Percentiles rank a stretch among this genome's conserved stretches.
Evolutionary conservation across 2,329 filamentous ascomycete species (phyloP).

Genomic region (Didymella pinodella): DNA sequence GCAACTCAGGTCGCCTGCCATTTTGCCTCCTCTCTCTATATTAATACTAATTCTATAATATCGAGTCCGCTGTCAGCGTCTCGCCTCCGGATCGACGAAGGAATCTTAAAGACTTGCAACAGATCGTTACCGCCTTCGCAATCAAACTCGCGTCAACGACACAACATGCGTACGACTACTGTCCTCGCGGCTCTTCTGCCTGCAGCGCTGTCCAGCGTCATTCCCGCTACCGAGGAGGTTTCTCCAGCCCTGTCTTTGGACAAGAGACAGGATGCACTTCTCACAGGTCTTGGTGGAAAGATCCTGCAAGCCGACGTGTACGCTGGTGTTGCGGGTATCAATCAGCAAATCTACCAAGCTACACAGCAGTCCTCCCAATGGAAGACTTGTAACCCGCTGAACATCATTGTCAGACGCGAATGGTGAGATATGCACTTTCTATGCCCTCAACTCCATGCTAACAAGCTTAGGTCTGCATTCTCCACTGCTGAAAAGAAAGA

Average conservation of each 20-base stretch:
- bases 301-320: slow-evolving; percentile 34
- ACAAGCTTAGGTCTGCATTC: slow-evolving; percentile 34
- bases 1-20: not conserved
- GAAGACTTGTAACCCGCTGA: slow-evolving; percentile 50
- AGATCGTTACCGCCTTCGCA: not conserved
- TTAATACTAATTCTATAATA: slow-evolving; percentile 1
- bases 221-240: not conserved
- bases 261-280: not conserved
- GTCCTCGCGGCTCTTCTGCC: not conserved
- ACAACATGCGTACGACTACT: not conserved
- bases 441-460: not conserved
- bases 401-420: slow-evolving; percentile 53
- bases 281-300: slow-evolving; percentile 24
- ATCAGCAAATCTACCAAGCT: slow-evolving; percentile 40
- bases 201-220: not conserved
- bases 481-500: slow-evolving; percentile 37
- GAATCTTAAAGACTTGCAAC: not conserved
- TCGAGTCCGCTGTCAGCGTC: not conserved
- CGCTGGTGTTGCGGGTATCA: slow-evolving; percentile 34
- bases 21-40: not conserved
- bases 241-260: not conserved
- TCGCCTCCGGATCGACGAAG: not conserved
- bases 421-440: not conserved
- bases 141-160: not conserved
- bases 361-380: slow-evolving; percentile 30